Evolutionary conservation across 1,284 basidiomycete species (phyloP).

Genomic region (Fomitiporia mediterranea): DNA sequence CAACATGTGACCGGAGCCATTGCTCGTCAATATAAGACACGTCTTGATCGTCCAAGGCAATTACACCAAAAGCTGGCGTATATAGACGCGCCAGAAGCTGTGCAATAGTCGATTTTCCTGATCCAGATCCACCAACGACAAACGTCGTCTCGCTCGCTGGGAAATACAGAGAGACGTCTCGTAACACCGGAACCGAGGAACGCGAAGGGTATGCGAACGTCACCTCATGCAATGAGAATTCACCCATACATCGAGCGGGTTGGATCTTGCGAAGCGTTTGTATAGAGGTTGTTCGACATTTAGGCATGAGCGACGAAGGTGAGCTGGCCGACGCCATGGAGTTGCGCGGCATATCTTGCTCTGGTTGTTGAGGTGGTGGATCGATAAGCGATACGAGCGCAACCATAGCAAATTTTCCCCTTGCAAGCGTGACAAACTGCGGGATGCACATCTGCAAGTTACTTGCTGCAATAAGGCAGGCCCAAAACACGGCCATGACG

Average conservation of each 20-base stretch:
- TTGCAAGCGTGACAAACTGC: constrained; percentile 71
- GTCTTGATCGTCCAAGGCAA: constrained; percentile 83
- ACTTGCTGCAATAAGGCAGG: constrained; percentile 83
- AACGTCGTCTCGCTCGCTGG: constrained; percentile 87
- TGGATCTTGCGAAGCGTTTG: constrained; percentile 50
- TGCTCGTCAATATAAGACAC: constrained; percentile 69
- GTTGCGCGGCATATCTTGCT: constrained; percentile 23
- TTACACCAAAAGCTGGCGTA: constrained; percentile 50
- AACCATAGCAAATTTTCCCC: constrained; percentile 83
- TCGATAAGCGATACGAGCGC: constrained; percentile 63
- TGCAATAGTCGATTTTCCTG: constrained; percentile 91
- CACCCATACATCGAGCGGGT: constrained; percentile 62
- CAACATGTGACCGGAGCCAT: constrained; percentile 72
- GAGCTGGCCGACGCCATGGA: constrained; percentile 5
- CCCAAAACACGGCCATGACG: constrained; percentile 97
- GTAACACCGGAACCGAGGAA: constrained; percentile 55
- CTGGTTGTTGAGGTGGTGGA: constrained; percentile 26
- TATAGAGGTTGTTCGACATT: neutral
- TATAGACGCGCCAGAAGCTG: constrained; percentile 83
- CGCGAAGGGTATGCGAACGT: constrained; percentile 88
- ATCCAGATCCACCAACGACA: constrained; percentile 88
- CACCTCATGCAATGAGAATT: constrained; percentile 73
- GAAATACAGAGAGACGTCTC: constrained; percentile 68
- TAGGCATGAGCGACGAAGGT: constrained; percentile 11
- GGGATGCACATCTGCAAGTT: constrained; percentile 86